phyloP scores from a whole-genome alignment of 2,329 filamentous ascomycete genomes.

The Hawksworthiomyces lignivorus region DNA sequence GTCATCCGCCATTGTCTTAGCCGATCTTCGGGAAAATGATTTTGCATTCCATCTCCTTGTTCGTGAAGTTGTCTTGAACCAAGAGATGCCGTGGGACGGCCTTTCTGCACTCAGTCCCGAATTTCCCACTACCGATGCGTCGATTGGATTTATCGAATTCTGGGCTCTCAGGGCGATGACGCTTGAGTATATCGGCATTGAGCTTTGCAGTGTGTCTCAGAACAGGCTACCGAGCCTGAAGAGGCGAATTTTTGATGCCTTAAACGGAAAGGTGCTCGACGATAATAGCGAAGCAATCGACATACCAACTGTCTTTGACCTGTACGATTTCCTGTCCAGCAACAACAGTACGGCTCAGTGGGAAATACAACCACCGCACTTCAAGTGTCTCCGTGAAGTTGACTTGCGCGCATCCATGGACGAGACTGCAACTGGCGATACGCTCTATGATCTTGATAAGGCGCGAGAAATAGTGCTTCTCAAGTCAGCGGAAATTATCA shows the following conservation, averaged over 20 bases:
- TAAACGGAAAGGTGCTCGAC: slow-evolving; percentile 68
- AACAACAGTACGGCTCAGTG: slow-evolving; percentile 44
- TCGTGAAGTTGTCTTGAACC: slow-evolving; percentile 61
- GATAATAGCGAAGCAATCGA: slow-evolving; percentile 58
- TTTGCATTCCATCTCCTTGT: slow-evolving; percentile 72
- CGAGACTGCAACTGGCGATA: slow-evolving; percentile 43
- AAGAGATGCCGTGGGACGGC: slow-evolving; percentile 67
- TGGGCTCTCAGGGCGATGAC: slow-evolving; percentile 68
- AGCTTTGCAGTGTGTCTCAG: slow-evolving; percentile 71
- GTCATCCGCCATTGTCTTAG: slow-evolving; percentile 65
- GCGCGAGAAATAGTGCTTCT: slow-evolving; percentile 67
- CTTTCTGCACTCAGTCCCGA: slow-evolving; percentile 49
- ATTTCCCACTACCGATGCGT: slow-evolving; percentile 63
- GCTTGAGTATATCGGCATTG: slow-evolving; percentile 77
- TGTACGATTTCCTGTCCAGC: slow-evolving; percentile 76
- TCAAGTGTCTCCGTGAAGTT: slow-evolving; percentile 56
- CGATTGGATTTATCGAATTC: slow-evolving; percentile 67
- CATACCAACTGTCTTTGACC: slow-evolving; percentile 75
- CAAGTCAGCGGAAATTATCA: slow-evolving; percentile 54
- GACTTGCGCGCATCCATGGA: slow-evolving; percentile 60
- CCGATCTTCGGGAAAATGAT: slow-evolving; percentile 71
- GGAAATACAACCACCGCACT: slow-evolving; percentile 41
- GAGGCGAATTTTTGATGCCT: slow-evolving; percentile 58
- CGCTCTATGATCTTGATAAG: slow-evolving; percentile 61
- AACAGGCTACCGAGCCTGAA: slow-evolving; percentile 63